Evolutionary conservation across 2,329 filamentous ascomycete species (phyloP).

Genomic region (Xylariaceae sp.): DNA sequence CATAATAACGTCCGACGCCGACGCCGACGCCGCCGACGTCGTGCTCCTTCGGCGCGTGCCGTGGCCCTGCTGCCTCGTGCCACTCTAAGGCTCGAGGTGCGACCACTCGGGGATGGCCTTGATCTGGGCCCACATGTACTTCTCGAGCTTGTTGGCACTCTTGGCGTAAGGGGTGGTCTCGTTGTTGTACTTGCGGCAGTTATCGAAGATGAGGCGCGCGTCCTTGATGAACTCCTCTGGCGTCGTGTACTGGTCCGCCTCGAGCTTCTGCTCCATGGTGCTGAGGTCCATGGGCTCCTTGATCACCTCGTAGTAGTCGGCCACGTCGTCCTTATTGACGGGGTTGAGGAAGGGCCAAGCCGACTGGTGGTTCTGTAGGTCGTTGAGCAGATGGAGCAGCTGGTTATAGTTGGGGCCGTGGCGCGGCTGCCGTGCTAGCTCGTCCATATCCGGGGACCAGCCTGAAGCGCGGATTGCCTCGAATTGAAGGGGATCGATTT

Average conservation of each 20-base stretch:
- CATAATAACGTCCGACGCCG: too few species aligned
- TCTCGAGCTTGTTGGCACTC: slow-evolving; percentile 86
- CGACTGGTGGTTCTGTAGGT: slow-evolving; percentile 88
- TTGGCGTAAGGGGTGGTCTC: slow-evolving; percentile 94
- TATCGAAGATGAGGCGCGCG: slow-evolving; percentile 84
- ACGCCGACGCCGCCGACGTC: too few species aligned
- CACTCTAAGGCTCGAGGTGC: slow-evolving; percentile 45
- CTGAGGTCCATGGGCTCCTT: slow-evolving; percentile 94
- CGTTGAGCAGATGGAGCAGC: slow-evolving; percentile 85
- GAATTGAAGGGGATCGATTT: slow-evolving; percentile 83
- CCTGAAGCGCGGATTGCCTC: slow-evolving; percentile 86
- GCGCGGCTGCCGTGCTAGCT: slow-evolving; percentile 87
- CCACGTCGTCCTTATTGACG: slow-evolving; percentile 91
- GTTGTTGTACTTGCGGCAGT: slow-evolving; percentile 94
- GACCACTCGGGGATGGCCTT: slow-evolving; percentile 92
- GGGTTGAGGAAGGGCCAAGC: slow-evolving; percentile 94
- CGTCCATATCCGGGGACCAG: slow-evolving; percentile 98
- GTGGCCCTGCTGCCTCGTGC: neutral
- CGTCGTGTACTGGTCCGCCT: slow-evolving; percentile 84
- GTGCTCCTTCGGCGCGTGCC: too few species aligned
- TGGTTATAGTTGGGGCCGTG: slow-evolving; percentile 97
- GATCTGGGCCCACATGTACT: slow-evolving; percentile 93
- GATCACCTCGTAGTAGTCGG: slow-evolving; percentile 99
- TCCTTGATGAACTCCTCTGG: slow-evolving; percentile 93
- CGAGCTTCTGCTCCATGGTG: slow-evolving; percentile 94